phyloP scores from a whole-genome alignment of 306 rosid genomes.

The Cucurbita pepo region DNA sequence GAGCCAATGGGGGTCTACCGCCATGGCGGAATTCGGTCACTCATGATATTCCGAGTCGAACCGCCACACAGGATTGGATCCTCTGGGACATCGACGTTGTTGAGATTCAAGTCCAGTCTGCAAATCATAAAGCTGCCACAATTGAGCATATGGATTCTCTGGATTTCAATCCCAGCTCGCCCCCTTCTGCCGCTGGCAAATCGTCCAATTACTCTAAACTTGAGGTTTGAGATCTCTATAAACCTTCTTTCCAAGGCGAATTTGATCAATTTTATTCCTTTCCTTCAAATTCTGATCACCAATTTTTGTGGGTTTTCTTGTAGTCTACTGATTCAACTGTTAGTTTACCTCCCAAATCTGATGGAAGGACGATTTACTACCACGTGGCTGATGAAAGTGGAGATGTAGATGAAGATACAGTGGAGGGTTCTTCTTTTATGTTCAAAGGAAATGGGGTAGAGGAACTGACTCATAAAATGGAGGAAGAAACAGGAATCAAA shows the following conservation, averaged over 20 bases:
- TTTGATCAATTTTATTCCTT: neutral
- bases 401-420: conserved; percentile 45
- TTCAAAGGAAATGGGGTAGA: conserved; percentile 77
- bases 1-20: conserved; percentile 79
- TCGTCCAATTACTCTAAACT: conserved; percentile 24
- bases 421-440: conserved; percentile 31
- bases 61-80: conserved; percentile 76
- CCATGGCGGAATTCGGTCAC: conserved; percentile 90
- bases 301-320: conserved; percentile 4
- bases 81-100: conserved; percentile 65
- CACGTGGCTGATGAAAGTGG: conserved; percentile 70
- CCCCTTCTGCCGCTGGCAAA: conserved; percentile 17
- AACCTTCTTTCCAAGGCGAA: neutral
- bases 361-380: conserved; percentile 71
- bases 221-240: conserved; percentile 28
- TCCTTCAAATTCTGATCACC: neutral
- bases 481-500: conserved; percentile 66
- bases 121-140: conserved; percentile 14
- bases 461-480: conserved; percentile 50
- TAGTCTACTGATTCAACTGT: conserved; percentile 39
- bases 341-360: conserved; percentile 33
- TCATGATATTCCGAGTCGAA: conserved; percentile 63
- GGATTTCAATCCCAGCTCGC: conserved; percentile 27
- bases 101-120: conserved; percentile 38
- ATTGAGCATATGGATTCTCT: conserved; percentile 48